Conservation (phyloP, 805 yeast species). For the Candida berthetii region DNA sequence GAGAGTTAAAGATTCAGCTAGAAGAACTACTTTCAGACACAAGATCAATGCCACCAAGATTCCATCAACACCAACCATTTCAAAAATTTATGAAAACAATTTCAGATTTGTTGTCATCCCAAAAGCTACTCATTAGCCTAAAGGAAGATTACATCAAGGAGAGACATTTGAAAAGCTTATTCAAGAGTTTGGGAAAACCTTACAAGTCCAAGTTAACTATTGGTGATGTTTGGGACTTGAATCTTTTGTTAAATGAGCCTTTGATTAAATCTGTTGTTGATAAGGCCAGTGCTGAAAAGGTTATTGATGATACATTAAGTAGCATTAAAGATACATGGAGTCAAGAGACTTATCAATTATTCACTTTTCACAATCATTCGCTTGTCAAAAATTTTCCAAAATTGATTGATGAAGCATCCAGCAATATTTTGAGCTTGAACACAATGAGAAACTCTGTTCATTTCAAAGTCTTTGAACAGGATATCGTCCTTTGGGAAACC, state of each 20-base stretch:
- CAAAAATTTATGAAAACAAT: constrained; percentile 45
- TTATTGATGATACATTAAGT: constrained; percentile 50
- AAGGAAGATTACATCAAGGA: constrained; percentile 50
- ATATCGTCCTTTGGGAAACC: constrained; percentile 46
- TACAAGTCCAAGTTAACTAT: constrained; percentile 8
- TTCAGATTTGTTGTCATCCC: constrained; percentile 22
- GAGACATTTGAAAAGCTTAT: constrained; percentile 61
- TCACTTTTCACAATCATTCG: constrained; percentile 44
- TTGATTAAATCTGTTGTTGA: constrained; percentile 42
- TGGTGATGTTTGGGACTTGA: constrained; percentile 52
- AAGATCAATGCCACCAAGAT: constrained; percentile 46
- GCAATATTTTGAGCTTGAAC: constrained; percentile 53
- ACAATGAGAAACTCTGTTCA: constrained; percentile 71
- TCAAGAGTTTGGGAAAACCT: constrained; percentile 22
- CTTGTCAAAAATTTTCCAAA: constrained; percentile 65
- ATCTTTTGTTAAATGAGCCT: constrained; percentile 38
- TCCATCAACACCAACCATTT: constrained; percentile 66
- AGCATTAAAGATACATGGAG: constrained; percentile 54
- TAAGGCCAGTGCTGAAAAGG: constrained; percentile 68
- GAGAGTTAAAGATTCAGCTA: constrained; percentile 37
- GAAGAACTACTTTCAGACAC: constrained; percentile 43
- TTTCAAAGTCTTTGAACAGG: constrained; percentile 53
- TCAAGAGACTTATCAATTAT: constrained; percentile 40
- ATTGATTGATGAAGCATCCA: constrained; percentile 50
- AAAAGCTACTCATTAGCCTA: constrained; percentile 32